Evolutionary conservation across 108 stramenopile species (phyloP).

Genomic region (Discostella stelligeroides): DNA sequence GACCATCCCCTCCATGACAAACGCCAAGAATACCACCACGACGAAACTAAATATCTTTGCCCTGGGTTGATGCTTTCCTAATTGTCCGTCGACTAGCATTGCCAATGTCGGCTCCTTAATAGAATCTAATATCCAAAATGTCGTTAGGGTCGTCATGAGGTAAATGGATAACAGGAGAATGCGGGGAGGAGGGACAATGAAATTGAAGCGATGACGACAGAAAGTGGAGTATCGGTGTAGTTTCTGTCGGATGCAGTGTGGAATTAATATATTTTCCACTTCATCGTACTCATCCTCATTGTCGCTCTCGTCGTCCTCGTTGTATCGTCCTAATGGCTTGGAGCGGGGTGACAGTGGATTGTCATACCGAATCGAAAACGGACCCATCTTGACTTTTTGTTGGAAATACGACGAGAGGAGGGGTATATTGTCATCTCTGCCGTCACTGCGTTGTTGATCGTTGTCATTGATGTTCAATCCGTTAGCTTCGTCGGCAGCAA

Average conservation of each 20-base stretch:
- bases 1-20: slow-evolving; percentile 66
- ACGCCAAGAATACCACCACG: slow-evolving; percentile 67
- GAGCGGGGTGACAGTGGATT: slow-evolving; percentile 7
- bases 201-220: not conserved
- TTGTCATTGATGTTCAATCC: not conserved
- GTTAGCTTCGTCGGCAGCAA: not conserved
- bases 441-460: not conserved
- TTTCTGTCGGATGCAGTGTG: slow-evolving; percentile 3
- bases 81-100: slow-evolving; percentile 77
- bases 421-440: slow-evolving; percentile 6
- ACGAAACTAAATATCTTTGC: slow-evolving; percentile 87
- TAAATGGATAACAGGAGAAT: slow-evolving; percentile 43
- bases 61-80: slow-evolving; percentile 83
- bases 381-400: slow-evolving; percentile 24
- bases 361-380: slow-evolving; percentile 32
- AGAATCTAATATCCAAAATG: slow-evolving; percentile 91
- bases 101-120: slow-evolving; percentile 95
- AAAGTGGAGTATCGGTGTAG: not conserved
- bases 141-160: slow-evolving; percentile 35
- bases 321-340: not conserved
- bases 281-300: slow-evolving; percentile 13
- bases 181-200: slow-evolving; percentile 15
- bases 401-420: slow-evolving; percentile 17
- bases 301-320: not conserved
- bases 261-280: not conserved